Evolutionary conservation across 163 green algal genomes (phyloP).

Genomic region (Chlorella variabilis): DNA sequence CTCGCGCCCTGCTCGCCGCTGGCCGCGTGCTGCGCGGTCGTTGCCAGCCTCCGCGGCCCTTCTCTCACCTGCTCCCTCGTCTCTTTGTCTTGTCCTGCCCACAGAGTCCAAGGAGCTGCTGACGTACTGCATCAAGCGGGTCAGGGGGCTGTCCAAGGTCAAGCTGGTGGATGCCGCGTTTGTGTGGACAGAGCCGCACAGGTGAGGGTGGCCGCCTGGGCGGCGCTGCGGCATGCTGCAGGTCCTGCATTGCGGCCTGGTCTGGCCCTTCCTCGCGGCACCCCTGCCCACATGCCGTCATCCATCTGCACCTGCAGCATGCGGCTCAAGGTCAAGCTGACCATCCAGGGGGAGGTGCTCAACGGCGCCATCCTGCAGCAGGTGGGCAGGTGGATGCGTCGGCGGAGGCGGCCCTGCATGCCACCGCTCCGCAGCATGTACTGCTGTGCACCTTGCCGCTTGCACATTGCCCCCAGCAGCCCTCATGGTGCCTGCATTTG

Average conservation of each 20-base stretch:
- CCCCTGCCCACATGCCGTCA: neutral
- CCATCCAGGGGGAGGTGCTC: constrained; percentile 96
- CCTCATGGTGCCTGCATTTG: neutral
- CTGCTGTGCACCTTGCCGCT: too few relatives aligned
- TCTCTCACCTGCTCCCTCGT: too few relatives aligned
- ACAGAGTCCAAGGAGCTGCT: constrained; percentile 97
- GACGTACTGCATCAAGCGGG: constrained; percentile 96
- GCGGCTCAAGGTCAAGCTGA: constrained; percentile 97
- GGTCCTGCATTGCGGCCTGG: too few relatives aligned
- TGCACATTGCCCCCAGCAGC: neutral
- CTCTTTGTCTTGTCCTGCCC: neutral
- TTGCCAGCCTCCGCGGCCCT: too few relatives aligned
- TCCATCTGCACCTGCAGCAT: constrained; percentile 61
- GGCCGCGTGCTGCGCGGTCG: neutral
- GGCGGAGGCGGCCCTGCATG: too few relatives aligned
- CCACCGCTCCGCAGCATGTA: too few relatives aligned
- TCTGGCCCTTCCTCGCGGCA: too few relatives aligned
- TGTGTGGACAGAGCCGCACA: constrained; percentile 99
- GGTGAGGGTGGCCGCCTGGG: constrained; percentile 3
- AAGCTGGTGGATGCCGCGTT: constrained; percentile 99
- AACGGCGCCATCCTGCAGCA: constrained; percentile 98
- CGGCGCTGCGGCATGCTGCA: too few relatives aligned
- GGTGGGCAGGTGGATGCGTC: too few relatives aligned
- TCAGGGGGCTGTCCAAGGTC: constrained; percentile 88
- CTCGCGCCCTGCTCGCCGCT: neutral